phyloP scores from a whole-genome alignment of 208 protist species.

The Trypanosoma vivax region DNA sequence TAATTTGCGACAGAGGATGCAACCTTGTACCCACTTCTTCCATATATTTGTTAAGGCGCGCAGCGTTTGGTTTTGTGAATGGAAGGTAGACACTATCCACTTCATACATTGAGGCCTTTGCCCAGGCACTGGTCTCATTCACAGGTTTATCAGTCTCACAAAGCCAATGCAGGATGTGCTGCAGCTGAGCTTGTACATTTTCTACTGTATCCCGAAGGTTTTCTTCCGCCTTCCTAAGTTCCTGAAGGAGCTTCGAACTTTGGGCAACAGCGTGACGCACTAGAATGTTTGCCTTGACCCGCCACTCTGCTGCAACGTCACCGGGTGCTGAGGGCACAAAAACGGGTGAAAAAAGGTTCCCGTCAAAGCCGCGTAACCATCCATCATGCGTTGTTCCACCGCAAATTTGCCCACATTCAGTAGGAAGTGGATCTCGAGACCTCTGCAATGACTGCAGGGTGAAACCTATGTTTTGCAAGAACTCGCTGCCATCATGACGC shows the following conservation, averaged over 20 bases:
- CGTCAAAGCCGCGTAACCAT: constrained; percentile 67
- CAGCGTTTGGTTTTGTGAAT: constrained; percentile 21
- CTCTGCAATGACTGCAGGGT: constrained; percentile 46
- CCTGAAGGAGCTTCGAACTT: constrained; percentile 29
- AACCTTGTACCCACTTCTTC: constrained; percentile 4
- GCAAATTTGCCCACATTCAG: constrained; percentile 23
- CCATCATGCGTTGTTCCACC: constrained; percentile 55
- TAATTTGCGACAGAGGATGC: constrained; percentile 16
- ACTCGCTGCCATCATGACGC: constrained; percentile 38
- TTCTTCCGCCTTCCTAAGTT: constrained; percentile 25
- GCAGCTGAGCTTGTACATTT: constrained; percentile 21
- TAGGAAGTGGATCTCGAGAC: constrained; percentile 24
- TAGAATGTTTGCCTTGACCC: constrained; percentile 75
- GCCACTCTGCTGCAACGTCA: constrained; percentile 75
- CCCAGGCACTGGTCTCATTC: constrained; percentile 27
- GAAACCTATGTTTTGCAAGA: constrained; percentile 40
- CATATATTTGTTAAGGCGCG: constrained; percentile 19
- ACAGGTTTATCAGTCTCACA: constrained; percentile 29
- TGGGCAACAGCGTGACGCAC: constrained; percentile 51
- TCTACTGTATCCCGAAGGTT: constrained; percentile 22
- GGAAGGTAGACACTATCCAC: constrained; percentile 33
- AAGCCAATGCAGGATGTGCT: constrained; percentile 31
- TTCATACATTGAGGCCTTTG: constrained; percentile 7
- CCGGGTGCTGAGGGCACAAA: constrained; percentile 31
- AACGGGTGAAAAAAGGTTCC: constrained; percentile 23